Percentiles rank a stretch among this genome's conserved stretches.
Evolutionary conservation across 2,329 filamentous ascomycete species (phyloP).

Genomic region (Aspergillus sojae): DNA sequence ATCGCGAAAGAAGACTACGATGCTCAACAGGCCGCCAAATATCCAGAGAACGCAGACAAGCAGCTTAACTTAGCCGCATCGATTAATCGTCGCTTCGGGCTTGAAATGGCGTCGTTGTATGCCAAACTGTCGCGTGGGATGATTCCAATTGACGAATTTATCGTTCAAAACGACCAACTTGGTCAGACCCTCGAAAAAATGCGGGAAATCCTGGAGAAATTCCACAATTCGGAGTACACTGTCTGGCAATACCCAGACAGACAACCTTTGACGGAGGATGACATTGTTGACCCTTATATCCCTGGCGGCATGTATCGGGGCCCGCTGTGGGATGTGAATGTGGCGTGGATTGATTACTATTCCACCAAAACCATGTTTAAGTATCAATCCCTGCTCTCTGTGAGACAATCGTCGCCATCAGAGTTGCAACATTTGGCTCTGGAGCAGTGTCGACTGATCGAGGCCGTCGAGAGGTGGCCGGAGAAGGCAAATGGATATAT

Average conservation of each 20-base stretch:
- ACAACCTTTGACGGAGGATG: conserved; percentile 57
- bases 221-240: conserved; percentile 64
- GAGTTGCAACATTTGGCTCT: conserved; percentile 67
- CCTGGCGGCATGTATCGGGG: conserved; percentile 70
- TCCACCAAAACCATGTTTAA: conserved; percentile 79
- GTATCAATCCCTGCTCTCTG: conserved; percentile 66
- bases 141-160: conserved; percentile 67
- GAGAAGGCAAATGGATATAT: conserved; percentile 70
- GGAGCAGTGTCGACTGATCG: conserved; percentile 75
- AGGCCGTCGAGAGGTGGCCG: conserved; percentile 74
- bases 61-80: conserved; percentile 70
- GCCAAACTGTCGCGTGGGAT: conserved; percentile 67
- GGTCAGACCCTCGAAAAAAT: conserved; percentile 46
- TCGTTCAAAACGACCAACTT: conserved; percentile 61
- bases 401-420: conserved; percentile 53
- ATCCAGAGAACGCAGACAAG: conserved; percentile 66
- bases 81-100: conserved; percentile 70
- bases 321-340: conserved; percentile 73
- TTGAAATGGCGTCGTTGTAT: conserved; percentile 79
- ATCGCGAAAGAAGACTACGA: conserved; percentile 65
- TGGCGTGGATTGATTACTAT: conserved; percentile 75
- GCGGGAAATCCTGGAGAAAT: conserved; percentile 59
- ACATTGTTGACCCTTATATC: conserved; percentile 74
- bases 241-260: conserved; percentile 65
- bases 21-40: conserved; percentile 57